Conservation (phyloP, 148 eudicot species). For the Dianthus caryophyllus region DNA sequence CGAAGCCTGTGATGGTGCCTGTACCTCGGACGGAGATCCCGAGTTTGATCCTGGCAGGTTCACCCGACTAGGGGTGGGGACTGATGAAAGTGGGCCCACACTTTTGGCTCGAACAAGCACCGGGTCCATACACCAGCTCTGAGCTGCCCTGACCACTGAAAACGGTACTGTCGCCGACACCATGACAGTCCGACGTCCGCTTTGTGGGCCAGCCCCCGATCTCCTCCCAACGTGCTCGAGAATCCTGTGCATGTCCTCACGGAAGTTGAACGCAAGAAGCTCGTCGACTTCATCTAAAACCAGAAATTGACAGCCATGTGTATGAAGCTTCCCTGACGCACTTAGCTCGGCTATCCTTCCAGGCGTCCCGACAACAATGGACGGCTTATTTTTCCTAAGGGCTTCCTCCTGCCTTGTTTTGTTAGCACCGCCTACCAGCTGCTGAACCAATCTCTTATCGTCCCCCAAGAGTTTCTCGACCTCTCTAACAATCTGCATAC, state of each 20-base stretch:
- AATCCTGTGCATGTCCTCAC: constrained; percentile 92
- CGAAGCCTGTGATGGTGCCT: constrained; percentile 37
- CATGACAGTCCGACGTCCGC: constrained; percentile 65
- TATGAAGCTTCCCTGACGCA: constrained; percentile 78
- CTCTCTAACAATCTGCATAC: constrained; percentile 95
- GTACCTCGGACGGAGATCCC: constrained; percentile 27
- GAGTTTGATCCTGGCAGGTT: constrained; percentile 29
- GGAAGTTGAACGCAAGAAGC: constrained; percentile 74
- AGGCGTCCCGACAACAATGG: constrained; percentile 89
- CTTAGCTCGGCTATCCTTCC: constrained; percentile 92
- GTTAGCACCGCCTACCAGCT: constrained; percentile 93
- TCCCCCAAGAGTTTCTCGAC: constrained; percentile 82
- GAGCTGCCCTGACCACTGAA: constrained; percentile 82
- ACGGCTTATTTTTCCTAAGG: constrained; percentile 83
- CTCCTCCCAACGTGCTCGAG: constrained; percentile 84
- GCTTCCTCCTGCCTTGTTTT: constrained; percentile 86
- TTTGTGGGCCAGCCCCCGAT: constrained; percentile 39
- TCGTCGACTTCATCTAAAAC: constrained; percentile 90
- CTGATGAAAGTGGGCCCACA: constrained; percentile 49
- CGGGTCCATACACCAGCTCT: constrained; percentile 75
- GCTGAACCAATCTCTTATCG: constrained; percentile 78
- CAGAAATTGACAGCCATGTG: constrained; percentile 67
- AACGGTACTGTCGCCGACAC: constrained; percentile 95
- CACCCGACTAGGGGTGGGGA: constrained; percentile 38
- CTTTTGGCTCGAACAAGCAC: constrained; percentile 75